Evolutionary conservation across 495 filamentous ascomycete species (phyloP), one percentile per base, ranked within the genome.

Genomic region (Cercophora newfieldiana): DNA sequence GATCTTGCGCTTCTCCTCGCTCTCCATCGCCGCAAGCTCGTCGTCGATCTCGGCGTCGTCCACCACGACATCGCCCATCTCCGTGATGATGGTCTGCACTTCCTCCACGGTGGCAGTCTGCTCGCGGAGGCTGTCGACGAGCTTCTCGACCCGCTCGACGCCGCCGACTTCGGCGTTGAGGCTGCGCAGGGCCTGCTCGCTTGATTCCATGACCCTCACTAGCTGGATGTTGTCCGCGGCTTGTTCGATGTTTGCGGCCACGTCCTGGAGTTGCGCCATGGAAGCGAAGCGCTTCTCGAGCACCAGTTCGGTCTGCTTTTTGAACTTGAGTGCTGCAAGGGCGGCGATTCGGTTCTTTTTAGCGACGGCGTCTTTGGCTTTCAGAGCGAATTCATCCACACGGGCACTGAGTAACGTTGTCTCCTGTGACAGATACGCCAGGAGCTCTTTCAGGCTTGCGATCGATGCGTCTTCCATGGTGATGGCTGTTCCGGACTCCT

Each of bases 31-130:
- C 69, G 91, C 88, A 28, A 97, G 82, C 81, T 97, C 95, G 49
- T 93, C 92, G 63, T 97, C 94, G 59, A 97, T 87, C 75, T 95
- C 94, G 19, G 71, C 80, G 74, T 97, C 95, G 72, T 97, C 93
- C 59, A 93, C 82, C 18, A 81, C 82, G 12, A 77, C 82, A 3
- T 71, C 63, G 2, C 37, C 74, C 29, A 74, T 79, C 70, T 93
- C 90, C 25, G 87, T 86, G 65, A 97, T 86, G 51, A 92, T 87
- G 66, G 80, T 84, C 57, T 88, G 87, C 25, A 98, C 85, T 78
- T 97, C 96, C 70, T 96, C 92, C 33, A 90, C 90, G 71, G 86
- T 88, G 48, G 77, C 82, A 87, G 94, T 96, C 80, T 97, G 88
- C 65, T 95, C 89, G 21, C 88, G 82, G 68, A 97, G 75, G 21